Base-by-base conservation (phyloP, 2,329 filamentous ascomycete genomes). In the Apiospora pterosperma region DNA sequence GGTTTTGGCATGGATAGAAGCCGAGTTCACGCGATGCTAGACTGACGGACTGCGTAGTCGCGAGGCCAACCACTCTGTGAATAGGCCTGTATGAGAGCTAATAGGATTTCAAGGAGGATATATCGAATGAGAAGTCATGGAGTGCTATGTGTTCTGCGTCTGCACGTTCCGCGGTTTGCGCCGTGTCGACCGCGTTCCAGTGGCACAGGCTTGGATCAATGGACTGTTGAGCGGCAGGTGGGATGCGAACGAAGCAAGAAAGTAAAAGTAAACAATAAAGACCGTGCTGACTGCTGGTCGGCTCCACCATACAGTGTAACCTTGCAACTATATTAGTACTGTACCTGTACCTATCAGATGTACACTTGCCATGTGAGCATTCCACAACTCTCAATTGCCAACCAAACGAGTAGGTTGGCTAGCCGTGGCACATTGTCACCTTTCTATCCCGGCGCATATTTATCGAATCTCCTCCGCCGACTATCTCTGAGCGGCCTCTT, bases 1-100 rank as follows among this genome's bases (percentile, higher is more conserved):
- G 64, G 58, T 34, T 65, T 71, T 64, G 67, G 63, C 69, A 72
- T 71, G 34, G 64, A 69, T 65, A 38, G 59, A 60, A 64, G 60
- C 14, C 52, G 61, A 62, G 19, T 59, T 55, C 14, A 28, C 38
- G 11, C 31, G 36, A 10, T 55, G 34, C 21, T 55, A 31, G 25
- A 14, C 14, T 61, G 44, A 23, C 6, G 23, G 25, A 36, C 14
- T 36, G 59, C 31, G 28, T 25, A 36, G 25, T 25, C 39, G n/a
- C 16, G 25, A 28, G 48, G 16, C 48, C 48, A 28, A 34, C 31
- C 19, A 16, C 4, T 11, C 25, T 55, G 25, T n/a, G 3, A 34
- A n/a, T n/a, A 11, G 48, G 11, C 48, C 21, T 34, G 21, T 55
- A 34, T 28, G 16, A 8, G 8, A 34, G 19, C 16, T 55, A 34